phyloP scores from a whole-genome alignment of 106 monocot species.

The Iris macrosiphon region DNA sequence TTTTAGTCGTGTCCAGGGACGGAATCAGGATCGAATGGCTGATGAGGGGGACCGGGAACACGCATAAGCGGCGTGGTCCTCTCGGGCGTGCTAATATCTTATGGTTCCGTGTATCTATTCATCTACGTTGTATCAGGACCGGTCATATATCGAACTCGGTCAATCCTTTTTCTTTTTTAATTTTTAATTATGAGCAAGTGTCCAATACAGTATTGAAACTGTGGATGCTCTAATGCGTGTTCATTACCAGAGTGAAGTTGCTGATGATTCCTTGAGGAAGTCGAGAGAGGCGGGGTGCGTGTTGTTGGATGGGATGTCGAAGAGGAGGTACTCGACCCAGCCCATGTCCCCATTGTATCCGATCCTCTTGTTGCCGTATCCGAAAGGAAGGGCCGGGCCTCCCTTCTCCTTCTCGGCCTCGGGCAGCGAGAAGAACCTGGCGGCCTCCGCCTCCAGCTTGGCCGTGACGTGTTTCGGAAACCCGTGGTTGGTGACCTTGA shows the following conservation, averaged over 20 bases:
- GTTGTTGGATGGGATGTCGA: slow-evolving; percentile 13
- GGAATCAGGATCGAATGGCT: no score
- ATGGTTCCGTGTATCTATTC: no score
- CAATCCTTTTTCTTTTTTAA: no score
- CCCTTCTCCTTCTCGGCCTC: slow-evolving; percentile 6
- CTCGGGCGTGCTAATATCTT: no score
- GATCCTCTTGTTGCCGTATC: slow-evolving; percentile 54
- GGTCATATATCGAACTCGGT: no score
- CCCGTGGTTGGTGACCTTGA: slow-evolving; percentile 14
- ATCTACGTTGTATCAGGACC: no score
- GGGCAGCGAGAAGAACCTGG: slow-evolving; percentile 3
- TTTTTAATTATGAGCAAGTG: no score
- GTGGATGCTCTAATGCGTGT: no score
- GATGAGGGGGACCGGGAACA: no score
- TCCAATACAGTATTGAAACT: no score
- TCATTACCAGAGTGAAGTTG: slow-evolving; percentile 10
- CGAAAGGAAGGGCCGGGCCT: slow-evolving; percentile 26
- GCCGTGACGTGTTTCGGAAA: neutral
- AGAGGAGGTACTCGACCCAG: slow-evolving; percentile 67
- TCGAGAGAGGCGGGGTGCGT: neutral
- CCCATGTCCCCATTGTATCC: slow-evolving; percentile 58
- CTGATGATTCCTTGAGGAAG: slow-evolving; percentile 13
- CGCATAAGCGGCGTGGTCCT: no score
- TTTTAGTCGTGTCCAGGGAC: no score
- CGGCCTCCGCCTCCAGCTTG: slow-evolving; percentile 2